phyloP scores from a whole-genome alignment of 2,329 filamentous ascomycete species.

The Phyllosticta citribraziliensis region DNA sequence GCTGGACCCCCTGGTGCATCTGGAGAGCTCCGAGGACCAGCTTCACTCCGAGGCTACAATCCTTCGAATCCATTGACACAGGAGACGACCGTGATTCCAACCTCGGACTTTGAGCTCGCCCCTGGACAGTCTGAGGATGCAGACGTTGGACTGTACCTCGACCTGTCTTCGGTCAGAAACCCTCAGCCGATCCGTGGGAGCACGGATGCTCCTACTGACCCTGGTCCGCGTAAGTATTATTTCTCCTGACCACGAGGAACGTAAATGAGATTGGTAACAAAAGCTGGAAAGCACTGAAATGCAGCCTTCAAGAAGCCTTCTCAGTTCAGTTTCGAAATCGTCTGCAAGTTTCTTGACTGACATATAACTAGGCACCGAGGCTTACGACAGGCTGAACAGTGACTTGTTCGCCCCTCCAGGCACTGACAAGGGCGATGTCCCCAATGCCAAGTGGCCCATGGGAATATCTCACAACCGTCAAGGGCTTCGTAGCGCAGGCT shows the following conservation, averaged over 20 bases:
- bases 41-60: constrained; percentile 24
- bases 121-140: constrained; percentile 27
- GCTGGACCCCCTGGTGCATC: constrained; percentile 24
- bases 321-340: not conserved
- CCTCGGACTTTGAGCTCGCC: constrained; percentile 27
- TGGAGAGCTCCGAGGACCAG: constrained; percentile 26
- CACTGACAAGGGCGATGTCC: constrained; percentile 30
- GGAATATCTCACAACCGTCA: constrained; percentile 32
- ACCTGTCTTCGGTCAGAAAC: constrained; percentile 29
- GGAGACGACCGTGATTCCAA: constrained; percentile 23
- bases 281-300: too few species aligned
- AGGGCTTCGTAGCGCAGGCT: constrained; percentile 30
- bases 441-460: constrained; percentile 35
- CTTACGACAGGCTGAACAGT: constrained; percentile 30
- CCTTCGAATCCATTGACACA: constrained; percentile 22
- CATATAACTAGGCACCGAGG: constrained; percentile 17
- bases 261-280: not conserved
- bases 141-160: constrained; percentile 30
- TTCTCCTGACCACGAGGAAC: not conserved
- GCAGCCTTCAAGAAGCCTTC: not conserved
- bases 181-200: constrained; percentile 32
- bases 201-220: constrained; percentile 28
- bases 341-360: not conserved
- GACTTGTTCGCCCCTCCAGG: constrained; percentile 30
- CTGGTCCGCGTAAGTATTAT: constrained; percentile 21